Evolutionary conservation across 805 yeast species (phyloP), one percentile per base, ranked within the genome.

Genomic region (Tetrapisispora pingtungensis): DNA sequence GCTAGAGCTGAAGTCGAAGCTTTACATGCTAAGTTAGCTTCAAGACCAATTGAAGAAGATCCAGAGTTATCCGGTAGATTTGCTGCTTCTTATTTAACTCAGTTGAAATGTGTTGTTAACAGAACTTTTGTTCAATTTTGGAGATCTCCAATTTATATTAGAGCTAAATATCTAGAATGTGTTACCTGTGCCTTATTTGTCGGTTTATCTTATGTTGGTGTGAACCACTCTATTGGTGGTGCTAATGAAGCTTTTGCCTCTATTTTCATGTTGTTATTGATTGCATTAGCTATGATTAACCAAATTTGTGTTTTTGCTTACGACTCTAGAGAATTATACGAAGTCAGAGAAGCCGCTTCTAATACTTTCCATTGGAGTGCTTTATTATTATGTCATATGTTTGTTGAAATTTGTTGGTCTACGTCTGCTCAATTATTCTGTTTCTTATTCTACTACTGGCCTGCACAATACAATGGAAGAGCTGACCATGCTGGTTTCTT

Each of bases 301-400:
- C 88, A 82, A 61, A 69, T 76, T 66, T 71, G 78, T 48, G 85
- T 84, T 20, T 67, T 74, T 55, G 83, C 71, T 53, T 74, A 74
- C 36, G 60, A 64, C 38, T 81, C 78, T 54, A 71, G 88, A 65
- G 76, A 75, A 49, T 61, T 81, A 32, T 81, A 78, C 53, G 88
- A 81, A 61, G 83, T 74, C 37, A 74, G 89, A 62, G 89, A 81
- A 61, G 72, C 84, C 44, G 84, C 84, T 27, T 78, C 87, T 1
- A 80, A 74, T 57, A 78, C 86, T 3, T 82, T 78, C 63, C 70
- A 77, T 41, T 81, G 88, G 88, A 53, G 69, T 54, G 77, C 79
- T 1, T 76, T 81, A 44, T 61, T 80, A 44, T 42, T 67, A 49
- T 61, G 67, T 57, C 72, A 58, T 54, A 63, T 68, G 26, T 52